Evolutionary conservation across 2,329 filamentous ascomycete species (phyloP).

Genomic region (Sarocladiaceae sp.): DNA sequence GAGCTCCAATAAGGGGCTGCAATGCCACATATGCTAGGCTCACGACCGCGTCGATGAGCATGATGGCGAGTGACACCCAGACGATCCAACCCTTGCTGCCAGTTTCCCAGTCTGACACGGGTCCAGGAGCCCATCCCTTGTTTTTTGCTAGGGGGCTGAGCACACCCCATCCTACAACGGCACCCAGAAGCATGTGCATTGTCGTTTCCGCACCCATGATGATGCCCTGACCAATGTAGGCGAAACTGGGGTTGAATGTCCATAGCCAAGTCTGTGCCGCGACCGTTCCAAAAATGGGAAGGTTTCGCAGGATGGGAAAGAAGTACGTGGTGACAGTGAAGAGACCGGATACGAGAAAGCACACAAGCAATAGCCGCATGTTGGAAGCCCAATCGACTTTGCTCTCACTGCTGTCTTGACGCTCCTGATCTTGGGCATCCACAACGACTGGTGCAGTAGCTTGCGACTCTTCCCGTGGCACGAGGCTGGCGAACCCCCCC

Average conservation of each 20-base stretch:
- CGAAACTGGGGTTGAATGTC: constrained; percentile 94
- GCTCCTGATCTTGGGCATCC: constrained; percentile 27
- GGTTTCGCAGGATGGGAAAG: constrained; percentile 71
- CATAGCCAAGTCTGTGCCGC: constrained; percentile 82
- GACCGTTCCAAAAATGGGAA: constrained; percentile 76
- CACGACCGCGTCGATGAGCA: constrained; percentile 88
- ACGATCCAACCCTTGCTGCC: constrained; percentile 99
- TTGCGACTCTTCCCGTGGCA: constrained; percentile 22
- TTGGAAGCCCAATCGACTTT: constrained; percentile 37
- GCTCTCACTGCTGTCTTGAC: constrained; percentile 22
- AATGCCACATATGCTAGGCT: constrained; percentile 75
- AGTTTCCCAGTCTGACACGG: constrained; percentile 79
- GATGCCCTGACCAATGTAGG: constrained; percentile 94
- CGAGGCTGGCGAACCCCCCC: constrained; percentile 37
- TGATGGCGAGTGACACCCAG: constrained; percentile 92
- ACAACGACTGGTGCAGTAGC: neutral
- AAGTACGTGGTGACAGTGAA: constrained; percentile 87
- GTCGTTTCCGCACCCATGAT: constrained; percentile 98
- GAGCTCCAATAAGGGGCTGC: constrained; percentile 42
- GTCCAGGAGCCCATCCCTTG: constrained; percentile 82
- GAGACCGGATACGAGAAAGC: constrained; percentile 52
- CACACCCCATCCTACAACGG: constrained; percentile 82
- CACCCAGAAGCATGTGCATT: constrained; percentile 89
- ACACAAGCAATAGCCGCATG: constrained; percentile 47
- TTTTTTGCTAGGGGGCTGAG: constrained; percentile 83